A percentile compares a stretch with the other conserved stretches of the same genome.
Conservation (phyloP, 75 land plant species). For the Sequoiadendron giganteum region DNA sequence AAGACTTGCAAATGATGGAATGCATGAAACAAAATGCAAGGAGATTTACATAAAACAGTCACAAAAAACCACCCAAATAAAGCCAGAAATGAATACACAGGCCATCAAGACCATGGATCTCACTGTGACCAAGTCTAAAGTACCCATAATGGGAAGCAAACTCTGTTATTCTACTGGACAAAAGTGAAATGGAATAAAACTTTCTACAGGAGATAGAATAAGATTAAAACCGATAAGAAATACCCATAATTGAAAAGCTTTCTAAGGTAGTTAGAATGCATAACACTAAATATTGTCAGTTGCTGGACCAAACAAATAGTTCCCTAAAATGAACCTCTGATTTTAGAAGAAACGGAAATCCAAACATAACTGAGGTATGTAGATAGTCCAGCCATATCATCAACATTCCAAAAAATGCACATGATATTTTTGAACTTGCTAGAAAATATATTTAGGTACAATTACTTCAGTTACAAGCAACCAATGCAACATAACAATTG, state of each 20-base stretch:
- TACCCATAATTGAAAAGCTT: neutral
- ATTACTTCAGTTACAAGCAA: neutral
- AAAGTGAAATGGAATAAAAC: too few relatives aligned
- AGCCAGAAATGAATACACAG: neutral
- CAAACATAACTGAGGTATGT: neutral
- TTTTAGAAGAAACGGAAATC: neutral
- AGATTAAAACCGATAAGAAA: neutral
- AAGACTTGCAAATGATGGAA: neutral
- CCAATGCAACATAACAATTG: neutral
- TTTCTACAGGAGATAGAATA: too few relatives aligned
- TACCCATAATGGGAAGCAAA: neutral
- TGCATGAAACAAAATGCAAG: neutral
- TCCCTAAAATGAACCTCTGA: neutral
- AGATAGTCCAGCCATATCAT: neutral
- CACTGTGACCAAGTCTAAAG: neutral
- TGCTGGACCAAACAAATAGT: neutral
- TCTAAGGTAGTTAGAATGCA: neutral
- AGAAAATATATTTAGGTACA: neutral
- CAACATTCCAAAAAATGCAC: neutral
- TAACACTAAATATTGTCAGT: neutral
- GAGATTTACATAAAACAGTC: neutral
- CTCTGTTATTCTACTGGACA: too few relatives aligned
- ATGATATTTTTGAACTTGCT: too few relatives aligned
- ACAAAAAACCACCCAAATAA: neutral
- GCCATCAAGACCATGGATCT: neutral